These are phyloP conservation scores for Lojkania enalia DNA, from an alignment of 2,329 filamentous ascomycete genomes.

Conservation along the genomic window DNA sequence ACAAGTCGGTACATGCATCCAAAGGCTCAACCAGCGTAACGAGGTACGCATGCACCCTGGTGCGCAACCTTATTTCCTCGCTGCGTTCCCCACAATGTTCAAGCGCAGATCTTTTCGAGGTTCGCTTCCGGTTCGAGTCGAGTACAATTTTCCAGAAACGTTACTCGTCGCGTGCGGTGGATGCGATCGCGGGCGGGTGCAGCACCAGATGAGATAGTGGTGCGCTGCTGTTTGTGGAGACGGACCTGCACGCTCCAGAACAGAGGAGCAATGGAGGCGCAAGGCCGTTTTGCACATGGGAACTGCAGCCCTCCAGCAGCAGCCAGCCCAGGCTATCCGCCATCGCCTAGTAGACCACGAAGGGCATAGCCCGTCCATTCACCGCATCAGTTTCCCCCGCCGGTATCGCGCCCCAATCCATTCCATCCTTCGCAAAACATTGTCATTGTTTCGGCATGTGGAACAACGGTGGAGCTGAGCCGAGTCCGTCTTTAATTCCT, in stretches of 20 bases:
- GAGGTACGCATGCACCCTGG: conserved; percentile 25
- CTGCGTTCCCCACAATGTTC: conserved; percentile 36
- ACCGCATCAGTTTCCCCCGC: conserved; percentile 3
- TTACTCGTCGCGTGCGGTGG: conserved; percentile 21
- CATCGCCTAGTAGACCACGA: conserved; percentile 14
- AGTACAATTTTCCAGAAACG: conserved; percentile 18
- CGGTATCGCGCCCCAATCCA: conserved; percentile 16
- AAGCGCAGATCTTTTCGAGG: conserved; percentile 31
- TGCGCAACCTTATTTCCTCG: conserved; percentile 17
- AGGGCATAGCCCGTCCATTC: background rate
- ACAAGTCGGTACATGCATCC: conserved; percentile 32
- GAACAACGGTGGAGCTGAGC: no score
- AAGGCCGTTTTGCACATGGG: conserved; percentile 20
- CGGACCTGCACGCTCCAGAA: conserved; percentile 19
- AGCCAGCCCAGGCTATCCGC: conserved; percentile 19
- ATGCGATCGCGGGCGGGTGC: conserved; percentile 22
- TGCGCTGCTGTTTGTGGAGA: conserved; percentile 18
- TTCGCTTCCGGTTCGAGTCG: conserved; percentile 25
- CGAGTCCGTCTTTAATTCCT: conserved; percentile 3
- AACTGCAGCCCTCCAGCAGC: conserved; percentile 29
- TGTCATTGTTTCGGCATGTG: no score
- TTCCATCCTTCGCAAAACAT: conserved; percentile 1
- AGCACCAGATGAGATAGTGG: no score
- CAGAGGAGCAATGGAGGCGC: conserved; percentile 1
- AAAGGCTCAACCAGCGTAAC: conserved; percentile 6